A percentile compares a stretch with the other conserved stretches of the same genome.
Conservation (phyloP, 192 early-diverging fungal genomes). For the Linnemannia exigua region DNA sequence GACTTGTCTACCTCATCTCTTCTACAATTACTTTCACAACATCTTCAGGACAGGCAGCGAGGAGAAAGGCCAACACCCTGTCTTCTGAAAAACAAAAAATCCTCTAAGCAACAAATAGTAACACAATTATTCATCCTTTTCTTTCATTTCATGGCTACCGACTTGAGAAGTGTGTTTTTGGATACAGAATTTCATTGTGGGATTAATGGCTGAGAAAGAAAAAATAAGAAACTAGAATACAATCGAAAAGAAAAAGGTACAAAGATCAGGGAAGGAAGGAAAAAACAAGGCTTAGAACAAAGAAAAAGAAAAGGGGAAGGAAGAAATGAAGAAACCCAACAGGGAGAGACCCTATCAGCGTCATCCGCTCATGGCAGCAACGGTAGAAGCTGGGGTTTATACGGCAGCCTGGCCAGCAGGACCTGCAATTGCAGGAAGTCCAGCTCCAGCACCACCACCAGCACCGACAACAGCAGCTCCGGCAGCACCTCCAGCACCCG, state of each 20-base stretch:
- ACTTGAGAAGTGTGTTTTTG: neutral
- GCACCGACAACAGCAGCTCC: neutral
- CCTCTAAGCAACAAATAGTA: neutral
- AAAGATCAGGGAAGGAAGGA: neutral
- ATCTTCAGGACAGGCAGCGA: neutral
- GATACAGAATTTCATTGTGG: neutral
- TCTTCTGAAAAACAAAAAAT: constrained; percentile 10
- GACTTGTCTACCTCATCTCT: neutral
- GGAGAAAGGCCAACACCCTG: neutral
- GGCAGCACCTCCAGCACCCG: neutral
- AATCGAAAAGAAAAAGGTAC: neutral
- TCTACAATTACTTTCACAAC: neutral
- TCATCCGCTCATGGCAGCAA: neutral
- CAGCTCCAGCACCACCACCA: neutral
- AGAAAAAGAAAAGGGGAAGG: neutral
- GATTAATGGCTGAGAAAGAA: neutral
- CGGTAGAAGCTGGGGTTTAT: neutral
- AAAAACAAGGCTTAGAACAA: neutral
- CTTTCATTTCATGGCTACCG: neutral
- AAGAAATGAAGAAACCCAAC: neutral
- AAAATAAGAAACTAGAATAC: neutral
- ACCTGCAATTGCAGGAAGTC: neutral
- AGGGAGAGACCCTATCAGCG: neutral
- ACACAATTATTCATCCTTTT: neutral
- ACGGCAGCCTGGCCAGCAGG: constrained; percentile 2